Percentiles rank a stretch among this genome's conserved stretches.
phyloP scores from a whole-genome alignment of 2,329 filamentous ascomycete genomes.

The Geosmithia putterillii region DNA sequence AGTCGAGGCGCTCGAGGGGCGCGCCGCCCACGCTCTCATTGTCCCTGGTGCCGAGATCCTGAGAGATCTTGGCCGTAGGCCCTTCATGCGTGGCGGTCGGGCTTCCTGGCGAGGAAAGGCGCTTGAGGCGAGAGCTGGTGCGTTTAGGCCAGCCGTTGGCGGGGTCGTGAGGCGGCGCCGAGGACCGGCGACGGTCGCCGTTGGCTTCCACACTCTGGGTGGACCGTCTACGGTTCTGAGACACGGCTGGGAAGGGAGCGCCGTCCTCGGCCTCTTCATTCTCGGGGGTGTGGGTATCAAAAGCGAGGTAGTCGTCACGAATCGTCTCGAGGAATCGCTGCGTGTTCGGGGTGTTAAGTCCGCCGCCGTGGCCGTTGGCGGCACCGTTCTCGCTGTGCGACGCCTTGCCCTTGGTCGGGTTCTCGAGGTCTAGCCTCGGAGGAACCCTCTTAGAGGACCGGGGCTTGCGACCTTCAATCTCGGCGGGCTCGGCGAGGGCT shows the following conservation, averaged over 20 bases:
- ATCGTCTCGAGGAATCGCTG: constrained; percentile 11
- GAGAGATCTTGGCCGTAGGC: not conserved
- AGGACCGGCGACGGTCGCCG: constrained; percentile 32
- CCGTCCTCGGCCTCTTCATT: constrained; percentile 37
- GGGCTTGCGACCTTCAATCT: not conserved
- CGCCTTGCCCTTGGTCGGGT: constrained; percentile 1
- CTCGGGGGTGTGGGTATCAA: constrained; percentile 7
- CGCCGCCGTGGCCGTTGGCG: not conserved
- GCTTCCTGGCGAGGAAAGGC: constrained; percentile 37
- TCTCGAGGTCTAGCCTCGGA: constrained; percentile 1
- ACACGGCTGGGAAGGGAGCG: constrained; percentile 57
- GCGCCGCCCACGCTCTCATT: constrained; percentile 14
- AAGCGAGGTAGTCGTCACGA: constrained; percentile 15
- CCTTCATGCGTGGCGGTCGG: constrained; percentile 9
- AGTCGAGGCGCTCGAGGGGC: constrained; percentile 59
- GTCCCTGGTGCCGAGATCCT: constrained; percentile 14
- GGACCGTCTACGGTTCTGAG: constrained; percentile 44
- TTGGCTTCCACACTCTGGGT: constrained; percentile 33
- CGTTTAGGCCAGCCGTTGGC: constrained; percentile 36
- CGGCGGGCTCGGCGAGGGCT: constrained; percentile 17
- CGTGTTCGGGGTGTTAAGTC: constrained; percentile 4
- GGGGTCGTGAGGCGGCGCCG: constrained; percentile 32
- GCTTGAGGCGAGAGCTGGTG: constrained; percentile 45
- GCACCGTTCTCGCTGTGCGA: not conserved
- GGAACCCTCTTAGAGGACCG: constrained; percentile 1